phyloP scores from a whole-genome alignment of 192 early-diverging fungal species.

The Funneliformis geosporum region DNA sequence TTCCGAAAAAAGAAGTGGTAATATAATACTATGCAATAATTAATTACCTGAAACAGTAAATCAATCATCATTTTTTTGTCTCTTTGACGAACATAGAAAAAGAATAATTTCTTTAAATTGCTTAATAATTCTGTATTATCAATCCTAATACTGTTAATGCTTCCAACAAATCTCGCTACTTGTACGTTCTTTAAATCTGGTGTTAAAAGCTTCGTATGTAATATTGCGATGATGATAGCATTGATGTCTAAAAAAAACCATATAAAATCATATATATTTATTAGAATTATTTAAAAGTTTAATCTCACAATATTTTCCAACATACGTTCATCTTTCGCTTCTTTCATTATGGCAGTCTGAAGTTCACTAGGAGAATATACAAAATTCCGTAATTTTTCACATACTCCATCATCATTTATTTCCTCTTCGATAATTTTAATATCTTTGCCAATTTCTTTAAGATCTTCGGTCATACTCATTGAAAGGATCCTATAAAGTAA shows the following conservation, averaged over 20 bases:
- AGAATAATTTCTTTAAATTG: conserved; percentile 45
- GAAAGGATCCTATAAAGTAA: conserved; percentile 48
- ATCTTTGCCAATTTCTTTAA: conserved; percentile 51
- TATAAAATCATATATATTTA: not conserved
- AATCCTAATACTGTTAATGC: not conserved
- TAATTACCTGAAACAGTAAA: conserved; percentile 48
- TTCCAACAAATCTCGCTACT: not conserved
- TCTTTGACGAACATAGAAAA: conserved; percentile 49
- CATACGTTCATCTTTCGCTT: conserved; percentile 23
- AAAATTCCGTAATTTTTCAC: conserved; percentile 53
- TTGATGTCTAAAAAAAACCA: not conserved
- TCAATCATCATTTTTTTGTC: conserved; percentile 53
- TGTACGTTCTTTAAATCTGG: not conserved
- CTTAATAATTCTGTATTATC: conserved; percentile 20
- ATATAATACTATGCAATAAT: not conserved
- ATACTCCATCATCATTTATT: conserved; percentile 42
- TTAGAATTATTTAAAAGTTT: too few relatives aligned
- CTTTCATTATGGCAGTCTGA: conserved; percentile 30
- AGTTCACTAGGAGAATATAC: conserved; percentile 39
- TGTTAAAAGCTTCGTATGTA: not conserved
- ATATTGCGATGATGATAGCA: not conserved
- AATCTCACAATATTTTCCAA: not conserved
- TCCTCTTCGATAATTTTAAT: conserved; percentile 39
- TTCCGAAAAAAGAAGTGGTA: not conserved
- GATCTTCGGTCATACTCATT: conserved; percentile 53